Conservation (phyloP, 2,329 filamentous ascomycete species). For the Phaeosphaeriaceae sp. region DNA sequence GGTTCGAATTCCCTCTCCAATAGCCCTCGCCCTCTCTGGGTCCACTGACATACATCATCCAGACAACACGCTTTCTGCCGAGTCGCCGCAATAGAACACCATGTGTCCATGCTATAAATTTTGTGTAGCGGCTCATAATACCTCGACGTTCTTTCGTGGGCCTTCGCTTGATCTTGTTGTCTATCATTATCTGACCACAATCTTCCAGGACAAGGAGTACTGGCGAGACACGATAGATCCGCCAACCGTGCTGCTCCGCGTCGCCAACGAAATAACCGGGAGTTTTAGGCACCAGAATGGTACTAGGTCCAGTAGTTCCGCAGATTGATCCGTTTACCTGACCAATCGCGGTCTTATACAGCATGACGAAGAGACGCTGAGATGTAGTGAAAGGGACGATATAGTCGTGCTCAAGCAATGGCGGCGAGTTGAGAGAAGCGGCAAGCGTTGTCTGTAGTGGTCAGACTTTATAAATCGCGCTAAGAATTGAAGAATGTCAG, state of each 20-base stretch:
- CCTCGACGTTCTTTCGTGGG: slow-evolving; percentile 28
- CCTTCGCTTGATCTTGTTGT: neutral
- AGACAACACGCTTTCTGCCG: too few relatives aligned
- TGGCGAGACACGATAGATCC: neutral
- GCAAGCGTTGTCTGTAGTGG: neutral
- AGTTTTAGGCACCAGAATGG: neutral
- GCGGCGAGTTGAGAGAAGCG: neutral
- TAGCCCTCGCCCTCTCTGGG: too few relatives aligned
- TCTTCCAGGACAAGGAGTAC: neutral
- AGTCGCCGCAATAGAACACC: too few relatives aligned
- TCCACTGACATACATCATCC: too few relatives aligned
- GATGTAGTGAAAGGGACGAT: slow-evolving; percentile 5
- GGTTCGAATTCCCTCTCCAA: too few relatives aligned
- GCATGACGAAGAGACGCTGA: slow-evolving; percentile 1
- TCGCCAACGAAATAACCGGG: neutral
- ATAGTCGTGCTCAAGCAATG: neutral
- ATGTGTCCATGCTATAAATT: too few relatives aligned
- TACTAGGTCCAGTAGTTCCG: neutral
- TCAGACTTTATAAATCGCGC: too few relatives aligned
- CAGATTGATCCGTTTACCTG: neutral
- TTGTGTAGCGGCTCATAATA: too few relatives aligned
- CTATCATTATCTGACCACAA: neutral
- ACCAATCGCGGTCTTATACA: neutral
- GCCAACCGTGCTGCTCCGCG: neutral
- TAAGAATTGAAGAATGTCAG: too few relatives aligned